Percentiles rank a stretch among this genome's conserved stretches.
Evolutionary conservation across 129 eudicot species (phyloP).

Genomic region (Silybum marianum): DNA sequence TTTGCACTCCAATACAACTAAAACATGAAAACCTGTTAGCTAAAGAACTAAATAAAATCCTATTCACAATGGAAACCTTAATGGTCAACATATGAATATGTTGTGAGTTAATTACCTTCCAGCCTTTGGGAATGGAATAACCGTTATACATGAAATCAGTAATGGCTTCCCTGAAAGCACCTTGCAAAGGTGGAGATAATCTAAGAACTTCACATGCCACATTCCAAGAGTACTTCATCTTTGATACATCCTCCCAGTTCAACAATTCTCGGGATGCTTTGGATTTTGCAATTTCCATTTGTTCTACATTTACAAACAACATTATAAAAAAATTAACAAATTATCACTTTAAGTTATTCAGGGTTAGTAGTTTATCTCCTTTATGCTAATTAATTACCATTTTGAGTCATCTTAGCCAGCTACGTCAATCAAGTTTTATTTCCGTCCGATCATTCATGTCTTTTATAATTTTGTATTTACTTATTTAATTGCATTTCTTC

Average conservation of each 20-base stretch:
- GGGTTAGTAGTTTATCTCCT: neutral
- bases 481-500: too few relatives aligned
- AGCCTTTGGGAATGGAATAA: constrained; percentile 32
- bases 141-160: constrained; percentile 32
- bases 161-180: constrained; percentile 35
- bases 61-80: neutral
- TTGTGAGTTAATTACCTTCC: constrained; percentile 24
- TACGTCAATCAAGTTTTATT: too few relatives aligned
- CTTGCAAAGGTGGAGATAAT: constrained; percentile 40
- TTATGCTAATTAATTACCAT: neutral
- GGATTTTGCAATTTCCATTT: constrained; percentile 37
- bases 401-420: too few relatives aligned
- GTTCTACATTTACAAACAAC: constrained; percentile 27
- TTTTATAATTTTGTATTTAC: too few relatives aligned
- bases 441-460: too few relatives aligned
- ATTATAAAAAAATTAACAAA: neutral
- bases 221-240: constrained; percentile 38
- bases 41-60: neutral
- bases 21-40: neutral
- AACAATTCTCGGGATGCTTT: constrained; percentile 34
- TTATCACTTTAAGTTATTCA: neutral
- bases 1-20: constrained; percentile 43
- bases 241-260: constrained; percentile 30
- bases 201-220: constrained; percentile 46
- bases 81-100: neutral